phyloP scores from a whole-genome alignment of 768 basidiomycete genomes.

The Peribolospora kevripleyi region DNA sequence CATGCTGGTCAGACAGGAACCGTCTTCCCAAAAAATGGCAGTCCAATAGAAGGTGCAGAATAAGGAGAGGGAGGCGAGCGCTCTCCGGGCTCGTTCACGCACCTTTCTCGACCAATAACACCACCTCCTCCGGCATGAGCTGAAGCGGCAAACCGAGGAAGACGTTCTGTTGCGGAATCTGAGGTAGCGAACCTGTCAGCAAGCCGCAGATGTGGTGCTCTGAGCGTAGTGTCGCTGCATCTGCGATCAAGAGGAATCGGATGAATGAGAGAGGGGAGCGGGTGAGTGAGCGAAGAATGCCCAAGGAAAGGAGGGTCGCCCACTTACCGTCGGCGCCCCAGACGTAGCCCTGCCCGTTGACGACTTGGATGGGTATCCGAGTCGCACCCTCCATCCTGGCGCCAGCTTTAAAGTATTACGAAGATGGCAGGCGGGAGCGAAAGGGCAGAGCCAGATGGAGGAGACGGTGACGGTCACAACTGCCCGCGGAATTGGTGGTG shows the following conservation, averaged over 20 bases:
- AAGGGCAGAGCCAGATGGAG: too few relatives aligned
- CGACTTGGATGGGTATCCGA: conserved; percentile 29
- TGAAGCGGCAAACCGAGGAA: conserved; percentile 81
- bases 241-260: conserved; percentile 22
- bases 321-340: conserved; percentile 60
- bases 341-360: conserved; percentile 58
- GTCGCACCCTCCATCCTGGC: too few relatives aligned
- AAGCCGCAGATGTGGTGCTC: conserved; percentile 63
- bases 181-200: conserved; percentile 71
- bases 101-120: conserved; percentile 65
- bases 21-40: not conserved
- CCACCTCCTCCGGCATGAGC: conserved; percentile 75
- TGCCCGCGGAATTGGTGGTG: too few relatives aligned
- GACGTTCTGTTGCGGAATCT: conserved; percentile 83
- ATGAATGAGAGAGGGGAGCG: not conserved
- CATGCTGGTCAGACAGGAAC: not conserved
- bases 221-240: conserved; percentile 53
- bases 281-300: not conserved
- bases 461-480: too few relatives aligned
- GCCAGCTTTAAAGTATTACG: too few relatives aligned
- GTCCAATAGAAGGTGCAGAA: not conserved
- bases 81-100: conserved; percentile 7
- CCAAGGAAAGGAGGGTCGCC: not conserved
- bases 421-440: too few relatives aligned
- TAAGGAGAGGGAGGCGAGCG: not conserved